Evolutionary conservation across 177 flowering plant genomes (phyloP), one percentile per base, ranked within the genome.

Genomic region (Vitis hybrid): DNA sequence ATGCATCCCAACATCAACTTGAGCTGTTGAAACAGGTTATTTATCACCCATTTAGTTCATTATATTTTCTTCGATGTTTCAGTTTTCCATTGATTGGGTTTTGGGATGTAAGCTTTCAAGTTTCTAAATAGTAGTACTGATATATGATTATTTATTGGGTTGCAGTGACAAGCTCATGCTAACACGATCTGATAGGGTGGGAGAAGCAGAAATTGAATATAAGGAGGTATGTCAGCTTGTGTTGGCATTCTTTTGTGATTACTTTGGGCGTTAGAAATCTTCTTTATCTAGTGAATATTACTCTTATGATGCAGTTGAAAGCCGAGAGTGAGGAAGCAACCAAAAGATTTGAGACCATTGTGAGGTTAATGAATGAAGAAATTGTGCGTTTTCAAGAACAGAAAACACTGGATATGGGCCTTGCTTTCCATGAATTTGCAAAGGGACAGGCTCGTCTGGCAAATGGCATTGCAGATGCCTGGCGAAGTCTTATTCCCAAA

Each of bases 401-500:
- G 69, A 91, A 92, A 74, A 92, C 97, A 23, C 17, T 71, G 45
- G 97, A 94, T 50, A 75, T 87, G 85, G 90, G 92, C 34, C 32
- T 85, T 52, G 90, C 92, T 15, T 88, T 90, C 71, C 97, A 92
- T 64, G 88, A 91, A 75, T 87, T 91, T 72, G 93, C 97, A 1
- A 86, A 83, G 79, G 93, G 97, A 32, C 94, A 94, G 75, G 92
- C 95, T 12, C 89, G 77, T 2, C 78, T 91, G 58, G 92, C 98
- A 26, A 93, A 85, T 68, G 79, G 86, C 56, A 80, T 93, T 26
- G 99, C 98, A 12, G 86, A 87, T 75, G 99, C 91, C 26, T 92
- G 99, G 99, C 80, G 92, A 69, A 85, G 91, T 71, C 91, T 93
- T 66, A 90, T 95, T 62, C 98, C 98, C 8, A 92, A 89, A 78